Base-by-base conservation (phyloP, 495 filamentous ascomycete genomes). In the Hypoxylon rickii region DNA sequence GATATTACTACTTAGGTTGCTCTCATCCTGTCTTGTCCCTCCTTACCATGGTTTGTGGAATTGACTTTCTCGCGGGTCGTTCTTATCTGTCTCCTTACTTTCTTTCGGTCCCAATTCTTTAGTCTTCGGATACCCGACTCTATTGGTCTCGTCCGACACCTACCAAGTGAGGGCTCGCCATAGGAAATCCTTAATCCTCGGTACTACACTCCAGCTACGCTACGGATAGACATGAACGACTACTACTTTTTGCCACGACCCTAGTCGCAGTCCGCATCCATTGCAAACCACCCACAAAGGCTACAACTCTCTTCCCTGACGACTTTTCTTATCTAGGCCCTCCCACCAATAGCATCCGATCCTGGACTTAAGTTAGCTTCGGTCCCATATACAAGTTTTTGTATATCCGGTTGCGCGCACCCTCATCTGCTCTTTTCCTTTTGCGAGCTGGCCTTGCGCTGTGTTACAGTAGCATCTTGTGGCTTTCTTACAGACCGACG, bases 261-360 rank as follows among this genome's bases (percentile, higher is more conserved):
- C 12, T 12, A 58, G 47, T 36, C 33, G 11, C 19, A 38, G 53
- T 32, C 16, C 52, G 21, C 43, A 42, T 3, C 5, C 32, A 36
- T 31, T 33, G 29, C 22, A 48, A 26, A 19, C 43, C 38, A 48
- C 38, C 47, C 39, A 33, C 43, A 16, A 38, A n/a, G 43, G 31
- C 40, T 47, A 48, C 31, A 56, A 51, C 43, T 51, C 52, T 24
- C 32, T 37, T 19, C 31, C 37, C 16, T 26, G 37, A 10, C 45
- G 24, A 26, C 41, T 33, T 19, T 19, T 62, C 57, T 56, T 62
- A 51, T 62, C 0, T 16, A 48, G 16, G 40, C 21, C 18, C 4
- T 34, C 41, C 17, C 8, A 36, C 58, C 52, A 62, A 62, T 62
- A 26, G 15, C 48, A 51, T 59, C 43, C 3, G 44, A 19, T 51